Percentiles rank a stretch among this genome's conserved stretches.
These are phyloP conservation scores for Cymbopogon flexuosus DNA, from an alignment of 202 grass and related monocot species.

Conservation along the genomic window DNA sequence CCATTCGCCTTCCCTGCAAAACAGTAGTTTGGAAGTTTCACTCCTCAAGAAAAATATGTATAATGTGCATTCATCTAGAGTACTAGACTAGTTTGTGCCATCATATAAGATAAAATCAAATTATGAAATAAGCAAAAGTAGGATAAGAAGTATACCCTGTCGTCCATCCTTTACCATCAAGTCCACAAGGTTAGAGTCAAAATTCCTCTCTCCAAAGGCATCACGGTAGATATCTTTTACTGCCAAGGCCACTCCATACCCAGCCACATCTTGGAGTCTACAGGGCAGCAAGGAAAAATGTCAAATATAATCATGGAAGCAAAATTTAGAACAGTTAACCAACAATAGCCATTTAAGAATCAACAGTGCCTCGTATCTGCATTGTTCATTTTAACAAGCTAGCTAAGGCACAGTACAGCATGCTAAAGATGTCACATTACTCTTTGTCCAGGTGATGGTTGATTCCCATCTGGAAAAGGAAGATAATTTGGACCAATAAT, in stretches of 20 bases:
- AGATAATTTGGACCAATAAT: background rate
- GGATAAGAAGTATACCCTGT: conserved; percentile 55
- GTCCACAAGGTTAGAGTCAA: conserved; percentile 44
- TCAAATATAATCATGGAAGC: background rate
- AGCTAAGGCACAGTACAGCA: conserved; percentile 1
- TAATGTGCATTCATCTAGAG: background rate
- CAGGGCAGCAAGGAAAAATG: background rate
- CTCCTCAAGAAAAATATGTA: conserved; percentile 20
- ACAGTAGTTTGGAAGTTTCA: conserved; percentile 19
- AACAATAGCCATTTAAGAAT: background rate
- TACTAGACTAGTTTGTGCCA: background rate
- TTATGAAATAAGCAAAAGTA: conserved; percentile 26
- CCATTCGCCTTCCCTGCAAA: conserved; percentile 75
- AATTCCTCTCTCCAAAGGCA: conserved; percentile 66
- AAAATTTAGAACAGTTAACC: background rate
- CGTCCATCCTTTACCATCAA: conserved; percentile 73
- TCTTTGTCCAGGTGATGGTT: conserved; percentile 5
- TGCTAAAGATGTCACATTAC: background rate
- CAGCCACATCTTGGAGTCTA: conserved; percentile 94
- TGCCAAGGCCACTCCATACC: conserved; percentile 95
- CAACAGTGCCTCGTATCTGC: background rate
- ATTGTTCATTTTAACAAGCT: conserved; percentile 7
- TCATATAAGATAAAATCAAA: conserved; percentile 22
- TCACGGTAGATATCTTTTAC: conserved; percentile 66
- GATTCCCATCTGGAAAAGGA: conserved; percentile 2